Base-by-base conservation (phyloP, 2,329 filamentous ascomycete genomes). In the Aulographum hederae region DNA sequence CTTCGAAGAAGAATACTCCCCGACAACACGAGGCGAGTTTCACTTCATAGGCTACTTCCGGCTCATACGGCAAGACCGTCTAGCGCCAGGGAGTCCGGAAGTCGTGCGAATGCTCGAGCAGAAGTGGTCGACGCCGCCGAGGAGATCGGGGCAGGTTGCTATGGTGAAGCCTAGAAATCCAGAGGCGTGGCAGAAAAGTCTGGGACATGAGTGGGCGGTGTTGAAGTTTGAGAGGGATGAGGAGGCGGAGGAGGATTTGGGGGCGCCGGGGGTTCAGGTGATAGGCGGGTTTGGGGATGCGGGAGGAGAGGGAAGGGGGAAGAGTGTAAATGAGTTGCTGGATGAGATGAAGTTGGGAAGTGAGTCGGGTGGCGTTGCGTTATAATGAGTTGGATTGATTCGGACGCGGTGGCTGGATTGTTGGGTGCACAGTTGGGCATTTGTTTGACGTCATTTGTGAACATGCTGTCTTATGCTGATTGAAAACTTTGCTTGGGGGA, bases 271-370 rank as follows among this genome's bases (percentile, higher is more conserved):
- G 14, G 39, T 48, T 18, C 39, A 46, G 35, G 31, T 14, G 8
- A 8, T 25, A 8, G 25, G 31, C n/a, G 25, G 25, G 29, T 23
- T 17, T 31, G 13, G 31, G 18, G 14, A 21, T 8, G 20, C 28
- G 4, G 11, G 21, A 12, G 17, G 11, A 18, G 18, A 37, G 26
- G 17, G 15, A 34, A 13, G 17, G 5, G 35, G 34, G 31, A 44
- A 43, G 35, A 44, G 41, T 23, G 43, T 48, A 6, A 46, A 47
- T 33, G 46, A 48, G 33, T 33, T 47, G 34, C 33, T 46, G 17
- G 34, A 32, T 12, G 44, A 44, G 33, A 37, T 46, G 40, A 40
- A 41, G 27, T 26, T 41, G 30, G 34, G 30, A 11, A 20, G 34
- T 16, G 34, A 35, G 11, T 31, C 26, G 27, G 25, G 15, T 21